Evolutionary conservation across 768 basidiomycete genomes (phyloP), one percentile per base, ranked within the genome.

Genomic region (Agrocybe chaxingu): DNA sequence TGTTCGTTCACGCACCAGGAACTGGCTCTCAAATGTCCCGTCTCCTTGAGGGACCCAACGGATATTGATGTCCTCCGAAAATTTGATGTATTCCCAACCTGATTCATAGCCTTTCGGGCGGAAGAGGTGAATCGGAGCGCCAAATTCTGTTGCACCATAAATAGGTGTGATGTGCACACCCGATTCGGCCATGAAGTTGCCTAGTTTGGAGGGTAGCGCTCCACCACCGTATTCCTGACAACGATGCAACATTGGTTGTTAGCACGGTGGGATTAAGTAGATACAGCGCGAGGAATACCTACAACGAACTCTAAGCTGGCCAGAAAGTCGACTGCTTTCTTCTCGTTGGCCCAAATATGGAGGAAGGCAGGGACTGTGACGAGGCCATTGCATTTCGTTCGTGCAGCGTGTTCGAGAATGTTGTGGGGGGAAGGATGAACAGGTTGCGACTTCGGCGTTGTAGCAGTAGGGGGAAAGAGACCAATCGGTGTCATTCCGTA

Each of bases 71-170:
- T 63, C 52, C 1, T 63, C 62, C n/a, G 51, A 54, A 47, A 70
- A 58, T 31, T 51, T 36, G 4, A 70, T 59, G 65, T 69, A 77
- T 7, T 64, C 60, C 57, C 64, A 66, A 16, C 54, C 57, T 7
- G 65, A 62, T 3, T 60, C 51, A n/a, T 59, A 59, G 3, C 48
- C 50, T 18, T 50, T 47, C 16, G 50, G 48, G 7, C 52, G 54
- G 24, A 57, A 35, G 33, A 48, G 45, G 40, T 61, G 38, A 36
- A 50, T 62, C 8, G 67, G 44, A 0, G 53, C 42, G 8, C 68
- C 62, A 31, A 66, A 61, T 50, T 77, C 75, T 0, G 71, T 78
- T 12, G 48, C 57, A n/a, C 76, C 74, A 42, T 76, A 76, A 0
- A 66, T 38, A 1, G 62, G 46, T 8, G 46, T 31, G 1, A 76